A percentile compares a stretch with the other conserved stretches of the same genome.
Evolutionary conservation across 148 eudicot genomes (phyloP).

Genomic region (Vaccinium corymbosum): DNA sequence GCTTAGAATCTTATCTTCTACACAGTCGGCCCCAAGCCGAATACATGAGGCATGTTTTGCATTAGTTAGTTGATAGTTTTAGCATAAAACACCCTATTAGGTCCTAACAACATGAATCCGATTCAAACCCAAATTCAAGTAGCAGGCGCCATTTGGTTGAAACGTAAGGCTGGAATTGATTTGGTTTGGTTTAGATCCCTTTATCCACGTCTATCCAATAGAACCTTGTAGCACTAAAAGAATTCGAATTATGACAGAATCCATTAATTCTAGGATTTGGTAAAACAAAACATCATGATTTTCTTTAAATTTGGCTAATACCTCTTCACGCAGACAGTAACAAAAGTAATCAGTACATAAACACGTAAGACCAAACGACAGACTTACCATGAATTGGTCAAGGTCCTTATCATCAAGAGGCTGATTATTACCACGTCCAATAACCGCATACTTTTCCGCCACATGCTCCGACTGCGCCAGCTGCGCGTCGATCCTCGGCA

Average conservation of each 20-base stretch:
- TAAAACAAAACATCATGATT: neutral
- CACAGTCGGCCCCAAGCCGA: neutral
- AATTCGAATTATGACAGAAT: neutral
- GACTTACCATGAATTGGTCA: conserved; percentile 80
- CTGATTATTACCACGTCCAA: conserved; percentile 34
- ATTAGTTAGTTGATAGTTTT: no score
- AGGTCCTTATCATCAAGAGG: conserved; percentile 69
- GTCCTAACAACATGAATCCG: no score
- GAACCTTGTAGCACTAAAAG: neutral
- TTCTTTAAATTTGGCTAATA: neutral
- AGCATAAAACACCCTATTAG: no score
- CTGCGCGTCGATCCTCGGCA: conserved; percentile 89
- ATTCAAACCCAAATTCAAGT: no score
- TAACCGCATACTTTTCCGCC: conserved; percentile 62
- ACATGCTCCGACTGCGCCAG: conserved; percentile 71
- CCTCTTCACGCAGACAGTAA: neutral
- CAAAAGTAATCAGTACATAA: neutral
- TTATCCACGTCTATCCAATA: no score
- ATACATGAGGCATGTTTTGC: neutral
- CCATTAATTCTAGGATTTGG: neutral
- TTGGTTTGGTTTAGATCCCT: no score
- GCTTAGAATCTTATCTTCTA: neutral
- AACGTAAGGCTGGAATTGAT: no score
- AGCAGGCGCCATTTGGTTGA: no score
- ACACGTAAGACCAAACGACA: neutral